Percentiles rank a stretch among this genome's conserved stretches.
These are phyloP conservation scores for Didymella pinodella DNA, from an alignment of 2,329 filamentous ascomycete genomes.

Conservation along the genomic window DNA sequence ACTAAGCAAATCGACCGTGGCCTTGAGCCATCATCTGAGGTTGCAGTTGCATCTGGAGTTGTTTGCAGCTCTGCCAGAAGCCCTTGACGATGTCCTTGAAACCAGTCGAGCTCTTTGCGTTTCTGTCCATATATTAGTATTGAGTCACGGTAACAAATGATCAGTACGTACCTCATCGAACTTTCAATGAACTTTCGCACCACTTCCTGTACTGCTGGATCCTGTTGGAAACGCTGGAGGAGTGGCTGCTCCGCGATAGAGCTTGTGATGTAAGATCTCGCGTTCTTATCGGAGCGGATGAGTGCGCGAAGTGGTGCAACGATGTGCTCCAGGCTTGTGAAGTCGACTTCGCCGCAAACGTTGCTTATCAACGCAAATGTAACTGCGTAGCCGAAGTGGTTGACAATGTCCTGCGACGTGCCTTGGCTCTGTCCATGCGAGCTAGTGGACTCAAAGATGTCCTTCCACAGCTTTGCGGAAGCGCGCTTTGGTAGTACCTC, in stretches of 20 bases:
- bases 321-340: constrained; percentile 46
- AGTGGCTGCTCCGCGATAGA: constrained; percentile 43
- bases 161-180: constrained; percentile 36
- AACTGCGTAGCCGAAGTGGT: constrained; percentile 44
- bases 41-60: constrained; percentile 47
- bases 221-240: constrained; percentile 40
- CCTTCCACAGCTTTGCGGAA: constrained; percentile 75
- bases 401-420: constrained; percentile 47
- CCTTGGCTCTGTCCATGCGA: constrained; percentile 38
- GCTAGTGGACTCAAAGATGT: constrained; percentile 46
- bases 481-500: constrained; percentile 80
- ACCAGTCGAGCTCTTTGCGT: constrained; percentile 41
- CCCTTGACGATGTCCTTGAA: constrained; percentile 48
- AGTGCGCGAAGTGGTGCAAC: constrained; percentile 44
- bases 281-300: constrained; percentile 43
- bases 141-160: neutral
- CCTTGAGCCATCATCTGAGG: constrained; percentile 40
- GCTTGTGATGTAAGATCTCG: constrained; percentile 41
- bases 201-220: constrained; percentile 39
- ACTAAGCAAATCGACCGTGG: constrained; percentile 20
- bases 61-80: constrained; percentile 50
- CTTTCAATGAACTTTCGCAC: constrained; percentile 48
- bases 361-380: constrained; percentile 45
- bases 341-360: constrained; percentile 48
- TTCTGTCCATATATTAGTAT: constrained; percentile 44